Conservation (phyloP, 192 early-diverging fungal species). For the Haplosporangium gracile region DNA sequence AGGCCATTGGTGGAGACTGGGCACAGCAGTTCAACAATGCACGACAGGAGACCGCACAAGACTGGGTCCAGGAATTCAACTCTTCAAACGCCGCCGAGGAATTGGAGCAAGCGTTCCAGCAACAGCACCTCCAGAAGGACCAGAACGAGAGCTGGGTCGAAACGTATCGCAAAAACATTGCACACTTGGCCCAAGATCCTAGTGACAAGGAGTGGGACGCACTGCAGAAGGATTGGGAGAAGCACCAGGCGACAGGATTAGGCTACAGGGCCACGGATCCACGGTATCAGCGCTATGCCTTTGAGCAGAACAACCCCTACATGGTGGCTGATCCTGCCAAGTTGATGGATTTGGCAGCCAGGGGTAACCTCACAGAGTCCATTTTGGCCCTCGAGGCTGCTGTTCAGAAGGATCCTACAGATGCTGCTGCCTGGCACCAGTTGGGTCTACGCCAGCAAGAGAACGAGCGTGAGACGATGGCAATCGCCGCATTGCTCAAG, state of each 20-base stretch:
- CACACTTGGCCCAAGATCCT: conserved; percentile 69
- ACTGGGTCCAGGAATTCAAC: conserved; percentile 64
- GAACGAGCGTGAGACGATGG: conserved; percentile 93
- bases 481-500: conserved; percentile 90
- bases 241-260: conserved; percentile 49
- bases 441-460: conserved; percentile 95
- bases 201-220: conserved; percentile 79
- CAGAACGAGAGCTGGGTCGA: conserved; percentile 78
- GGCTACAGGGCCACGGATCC: conserved; percentile 68
- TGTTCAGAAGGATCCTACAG: conserved; percentile 81
- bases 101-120: conserved; percentile 62
- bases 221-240: conserved; percentile 80
- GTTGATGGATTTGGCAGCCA: conserved; percentile 62
- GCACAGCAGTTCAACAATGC: conserved; percentile 58
- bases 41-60: conserved; percentile 21
- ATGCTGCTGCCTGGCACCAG: conserved; percentile 87
- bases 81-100: conserved; percentile 56
- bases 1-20: conserved; percentile 61
- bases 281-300: conserved; percentile 79
- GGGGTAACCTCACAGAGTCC: conserved; percentile 83
- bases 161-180: conserved; percentile 77
- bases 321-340: conserved; percentile 64
- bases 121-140: conserved; percentile 64
- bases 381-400: conserved; percentile 94
- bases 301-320: conserved; percentile 83